phyloP scores from a whole-genome alignment of 768 basidiomycete genomes.

The Serendipita indica region DNA sequence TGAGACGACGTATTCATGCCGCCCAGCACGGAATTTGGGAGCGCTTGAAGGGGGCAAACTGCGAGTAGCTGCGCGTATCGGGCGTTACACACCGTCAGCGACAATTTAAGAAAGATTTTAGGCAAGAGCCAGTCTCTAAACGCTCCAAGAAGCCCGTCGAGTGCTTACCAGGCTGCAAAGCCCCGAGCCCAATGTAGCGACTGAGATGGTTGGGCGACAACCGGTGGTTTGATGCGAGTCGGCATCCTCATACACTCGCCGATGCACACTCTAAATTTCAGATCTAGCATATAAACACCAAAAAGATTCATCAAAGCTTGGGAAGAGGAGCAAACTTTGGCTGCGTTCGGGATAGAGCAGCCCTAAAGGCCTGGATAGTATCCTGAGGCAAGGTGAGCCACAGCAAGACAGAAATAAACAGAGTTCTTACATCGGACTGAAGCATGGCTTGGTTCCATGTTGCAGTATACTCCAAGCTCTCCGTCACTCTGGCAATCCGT shows the following conservation, averaged over 20 bases:
- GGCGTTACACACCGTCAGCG: no score
- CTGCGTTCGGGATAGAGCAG: constrained; percentile 15
- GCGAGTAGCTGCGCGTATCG: no score
- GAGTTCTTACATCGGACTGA: constrained; percentile 32
- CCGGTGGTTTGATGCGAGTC: no score
- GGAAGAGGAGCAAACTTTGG: constrained; percentile 17
- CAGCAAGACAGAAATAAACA: not conserved
- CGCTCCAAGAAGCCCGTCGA: not conserved
- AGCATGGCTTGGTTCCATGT: constrained; percentile 42
- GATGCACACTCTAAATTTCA: no score
- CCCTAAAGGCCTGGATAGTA: constrained; percentile 16
- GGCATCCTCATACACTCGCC: not conserved
- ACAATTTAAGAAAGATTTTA: no score
- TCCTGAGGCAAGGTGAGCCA: constrained; percentile 15
- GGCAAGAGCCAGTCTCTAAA: not conserved
- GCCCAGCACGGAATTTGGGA: not conserved
- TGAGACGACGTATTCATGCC: not conserved
- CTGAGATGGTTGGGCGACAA: not conserved
- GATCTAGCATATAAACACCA: no score
- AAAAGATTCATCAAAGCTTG: constrained; percentile 16
- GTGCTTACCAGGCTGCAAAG: not conserved
- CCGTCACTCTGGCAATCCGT: constrained; percentile 26
- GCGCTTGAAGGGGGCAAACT: no score
- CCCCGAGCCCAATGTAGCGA: no score
- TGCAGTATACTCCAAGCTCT: constrained; percentile 42